Base-by-base conservation (phyloP, 1,284 basidiomycete genomes). In the Peniophora sp. region DNA sequence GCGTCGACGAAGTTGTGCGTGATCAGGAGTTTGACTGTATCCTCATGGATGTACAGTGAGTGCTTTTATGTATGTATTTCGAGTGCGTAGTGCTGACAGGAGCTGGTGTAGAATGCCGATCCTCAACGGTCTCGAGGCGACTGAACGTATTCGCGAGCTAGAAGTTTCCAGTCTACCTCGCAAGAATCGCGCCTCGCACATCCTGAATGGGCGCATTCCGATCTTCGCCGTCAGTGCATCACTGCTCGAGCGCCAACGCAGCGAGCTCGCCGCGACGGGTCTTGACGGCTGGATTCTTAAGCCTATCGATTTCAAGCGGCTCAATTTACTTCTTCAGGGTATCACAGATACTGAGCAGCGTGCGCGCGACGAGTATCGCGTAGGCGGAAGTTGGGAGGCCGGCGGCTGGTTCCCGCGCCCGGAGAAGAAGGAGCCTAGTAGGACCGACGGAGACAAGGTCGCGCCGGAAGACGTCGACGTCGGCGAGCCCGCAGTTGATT, bases 251-350 rank as follows among this genome's bases (percentile, higher is more conserved):
- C 67, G 70, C 23, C 83, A 89, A 63, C 72, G 81, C 2, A 66
- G 73, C 0, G 77, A 84, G 53, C 72, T 92, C 53, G 67, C 70
- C 3, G 66, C 72, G 20, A 69, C 76, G 44, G 81, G 89, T 44
- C 80, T 92, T 66, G 89, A 92, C 61, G 90, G 89, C 9, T 92
- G 88, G 89, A 78, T 92, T n/a, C 67, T 92, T 53, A 92, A 92
- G 66, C 91, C 89, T 0, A 85, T 92, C 54, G 81, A 91, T 62
- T 92, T 91, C 67, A 78, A 77, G 54, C 74, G 89, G 12, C 71
- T 92, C 3, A 67, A 74, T n/a, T 60, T 65, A 2, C 72, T 92
- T 23, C 64, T 92, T 32, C 65, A 68, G 11, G 87, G 85, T 0
- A 72, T 89, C 17, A 72, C 72, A 11, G 80, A 89, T 57, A 61